Evolutionary conservation across 2,329 filamentous ascomycete species (phyloP), one percentile per base, ranked within the genome.

Genomic region (Ophiosphaerella korrae): DNA sequence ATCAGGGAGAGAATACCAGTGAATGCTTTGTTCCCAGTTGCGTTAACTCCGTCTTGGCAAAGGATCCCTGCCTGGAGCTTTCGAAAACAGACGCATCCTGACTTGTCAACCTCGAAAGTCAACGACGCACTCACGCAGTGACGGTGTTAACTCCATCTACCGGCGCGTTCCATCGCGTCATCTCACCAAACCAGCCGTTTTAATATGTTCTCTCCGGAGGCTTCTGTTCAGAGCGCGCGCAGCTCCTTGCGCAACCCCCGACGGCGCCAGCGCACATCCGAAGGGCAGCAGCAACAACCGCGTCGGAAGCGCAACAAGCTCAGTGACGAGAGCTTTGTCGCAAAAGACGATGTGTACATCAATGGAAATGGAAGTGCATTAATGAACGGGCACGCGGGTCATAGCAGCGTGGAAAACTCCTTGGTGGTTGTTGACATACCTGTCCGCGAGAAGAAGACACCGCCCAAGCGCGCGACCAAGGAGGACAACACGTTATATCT

Each of bases 401-500:
- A 64, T 45, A 62, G 58, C 26, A 64, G 61, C 36, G 57, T 63
- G 1, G 67, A 70, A 38, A 63, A 57, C 55, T 69, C 66, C 7
- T 50, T 70, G 24, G 64, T 67, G 9, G 39, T 72, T 35, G 59
- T 73, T 7, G 71, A 75, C 55, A 73, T 76, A 55, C 73, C 74
- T 13, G 67, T 74, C 37, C 72, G 74, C 57, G 73, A 75, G 45
- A 75, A 74, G 68, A 73, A 72, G 57, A 48, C 63, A 18, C 45
- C 63, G 13, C 54, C 55, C 8, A 72, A 89, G 64, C 81, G 87
- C 61, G 77, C 79, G 38, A 80, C 77, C 62, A 89, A 88, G 70
- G 86, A 85, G 41, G 87, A 90, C 67, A 84, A 85, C 29, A 87
- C 84, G 61, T 78, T 85, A 54, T 78, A 88, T 62, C 70, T 90